A percentile compares a stretch with the other conserved stretches of the same genome.
Conservation (phyloP, 371 early-diverging fungal genomes). For the Lichtheimia corymbifera region DNA sequence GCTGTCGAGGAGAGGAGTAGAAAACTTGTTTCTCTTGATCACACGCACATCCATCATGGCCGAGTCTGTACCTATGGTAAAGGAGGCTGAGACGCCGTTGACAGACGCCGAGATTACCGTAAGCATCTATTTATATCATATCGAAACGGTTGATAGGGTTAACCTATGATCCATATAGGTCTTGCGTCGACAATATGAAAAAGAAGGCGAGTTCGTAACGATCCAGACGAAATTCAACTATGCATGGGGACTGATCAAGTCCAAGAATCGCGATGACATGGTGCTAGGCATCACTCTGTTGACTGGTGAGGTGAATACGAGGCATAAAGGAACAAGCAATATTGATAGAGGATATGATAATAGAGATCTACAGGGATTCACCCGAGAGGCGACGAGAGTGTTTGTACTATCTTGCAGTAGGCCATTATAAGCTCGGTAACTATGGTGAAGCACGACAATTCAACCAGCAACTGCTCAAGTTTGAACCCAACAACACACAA, state of each 20-base stretch:
- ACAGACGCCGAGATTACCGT: slow-evolving; percentile 44
- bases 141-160: not conserved
- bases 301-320: slow-evolving; percentile 50
- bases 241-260: slow-evolving; percentile 91
- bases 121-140: not conserved
- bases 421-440: slow-evolving; percentile 86
- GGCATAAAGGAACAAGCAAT: no score
- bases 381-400: slow-evolving; percentile 91
- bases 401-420: slow-evolving; percentile 90
- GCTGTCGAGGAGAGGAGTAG: no score
- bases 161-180: slow-evolving; percentile 40
- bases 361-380: slow-evolving; percentile 85
- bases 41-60: slow-evolving; percentile 1
- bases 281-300: slow-evolving; percentile 78
- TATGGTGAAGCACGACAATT: slow-evolving; percentile 80
- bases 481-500: slow-evolving; percentile 87
- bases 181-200: slow-evolving; percentile 70
- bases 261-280: slow-evolving; percentile 64
- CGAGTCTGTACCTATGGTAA: slow-evolving; percentile 37
- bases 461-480: slow-evolving; percentile 75
- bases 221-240: slow-evolving; percentile 95
- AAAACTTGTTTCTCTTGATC: no score
- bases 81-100: slow-evolving; percentile 44
- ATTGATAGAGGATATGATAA: slow-evolving; percentile 17
- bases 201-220: slow-evolving; percentile 67